Evolutionary conservation across 163 green algal species (phyloP).

Genomic region (Scenedesmus sp.): DNA sequence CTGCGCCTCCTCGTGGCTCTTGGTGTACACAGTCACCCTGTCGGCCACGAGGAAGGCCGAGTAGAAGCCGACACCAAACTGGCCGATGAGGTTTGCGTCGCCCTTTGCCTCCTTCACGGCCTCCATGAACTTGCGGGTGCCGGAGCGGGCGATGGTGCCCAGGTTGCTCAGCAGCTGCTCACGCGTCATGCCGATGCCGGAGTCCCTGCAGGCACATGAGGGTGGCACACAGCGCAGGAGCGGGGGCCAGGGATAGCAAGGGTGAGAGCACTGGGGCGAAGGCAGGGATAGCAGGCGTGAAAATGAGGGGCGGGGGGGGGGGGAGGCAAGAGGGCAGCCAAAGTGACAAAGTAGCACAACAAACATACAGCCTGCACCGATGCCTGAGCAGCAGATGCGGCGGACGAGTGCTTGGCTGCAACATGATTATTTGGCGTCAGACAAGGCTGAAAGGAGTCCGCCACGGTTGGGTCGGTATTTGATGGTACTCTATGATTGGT

Average conservation of each 20-base stretch:
- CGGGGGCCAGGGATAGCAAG: too few relatives aligned
- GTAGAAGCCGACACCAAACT: constrained; percentile 99
- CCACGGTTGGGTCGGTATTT: constrained; percentile 43
- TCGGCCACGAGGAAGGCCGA: constrained; percentile 95
- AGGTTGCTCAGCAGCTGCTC: constrained; percentile 95
- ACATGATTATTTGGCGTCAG: constrained; percentile 5
- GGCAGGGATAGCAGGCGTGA: too few relatives aligned
- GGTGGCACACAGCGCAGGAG: background rate
- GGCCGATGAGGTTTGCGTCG: constrained; percentile 96
- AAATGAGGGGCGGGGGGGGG: too few relatives aligned
- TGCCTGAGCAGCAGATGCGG: background rate
- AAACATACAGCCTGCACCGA: too few relatives aligned
- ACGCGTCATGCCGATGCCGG: constrained; percentile 93
- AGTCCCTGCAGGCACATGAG: constrained; percentile 76
- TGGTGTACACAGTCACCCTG: constrained; percentile 89
- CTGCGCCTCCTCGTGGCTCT: constrained; percentile 79
- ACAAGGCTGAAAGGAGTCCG: constrained; percentile 55
- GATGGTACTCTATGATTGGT: constrained; percentile 48
- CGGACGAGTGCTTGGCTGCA: background rate
- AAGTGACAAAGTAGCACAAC: too few relatives aligned
- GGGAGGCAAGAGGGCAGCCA: too few relatives aligned
- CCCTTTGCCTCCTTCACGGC: constrained; percentile 88
- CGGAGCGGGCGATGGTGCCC: constrained; percentile 97
- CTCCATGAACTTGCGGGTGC: constrained; percentile 99
- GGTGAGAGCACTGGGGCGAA: too few relatives aligned